Evolutionary conservation across 1,284 basidiomycete genomes (phyloP).

Genomic region (Naganishia albida): DNA sequence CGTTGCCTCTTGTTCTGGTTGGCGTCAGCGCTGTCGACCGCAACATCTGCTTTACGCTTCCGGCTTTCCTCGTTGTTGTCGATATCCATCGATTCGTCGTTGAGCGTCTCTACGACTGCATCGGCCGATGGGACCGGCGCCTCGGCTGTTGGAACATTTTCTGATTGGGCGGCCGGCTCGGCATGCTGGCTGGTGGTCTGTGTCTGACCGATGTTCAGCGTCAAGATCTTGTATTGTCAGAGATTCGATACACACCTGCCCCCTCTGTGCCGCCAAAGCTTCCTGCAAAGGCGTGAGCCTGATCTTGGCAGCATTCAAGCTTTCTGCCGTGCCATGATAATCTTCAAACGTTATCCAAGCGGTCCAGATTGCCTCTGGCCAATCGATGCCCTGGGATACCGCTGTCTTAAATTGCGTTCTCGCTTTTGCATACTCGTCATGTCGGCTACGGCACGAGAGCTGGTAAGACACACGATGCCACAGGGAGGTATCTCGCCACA

Average conservation of each 20-base stretch:
- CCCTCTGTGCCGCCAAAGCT: conserved; percentile 65
- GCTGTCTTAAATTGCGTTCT: conserved; percentile 67
- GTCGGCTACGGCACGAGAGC: conserved; percentile 57
- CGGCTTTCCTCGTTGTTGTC: conserved; percentile 11
- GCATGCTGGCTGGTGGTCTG: background rate
- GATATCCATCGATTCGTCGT: conserved; percentile 19
- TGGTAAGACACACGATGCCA: too few relatives aligned
- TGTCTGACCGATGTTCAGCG: background rate
- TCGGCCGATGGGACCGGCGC: background rate
- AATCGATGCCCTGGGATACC: conserved; percentile 66
- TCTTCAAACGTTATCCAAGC: conserved; percentile 85
- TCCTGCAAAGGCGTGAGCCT: conserved; percentile 67
- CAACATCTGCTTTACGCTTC: conserved; percentile 36
- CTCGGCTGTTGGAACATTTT: background rate
- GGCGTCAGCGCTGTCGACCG: conserved; percentile 3
- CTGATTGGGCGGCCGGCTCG: background rate
- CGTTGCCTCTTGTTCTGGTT: conserved; percentile 19
- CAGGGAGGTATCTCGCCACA: background rate
- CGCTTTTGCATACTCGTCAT: conserved; percentile 62
- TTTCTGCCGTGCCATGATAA: conserved; percentile 69
- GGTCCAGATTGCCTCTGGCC: conserved; percentile 89
- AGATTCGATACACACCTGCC: conserved; percentile 59
- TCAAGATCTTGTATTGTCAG: conserved; percentile 7
- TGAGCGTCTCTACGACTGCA: background rate
- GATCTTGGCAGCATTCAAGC: conserved; percentile 68